Evolutionary conservation across 495 filamentous ascomycete genomes (phyloP).

Genomic region (Penicillium parvum): DNA sequence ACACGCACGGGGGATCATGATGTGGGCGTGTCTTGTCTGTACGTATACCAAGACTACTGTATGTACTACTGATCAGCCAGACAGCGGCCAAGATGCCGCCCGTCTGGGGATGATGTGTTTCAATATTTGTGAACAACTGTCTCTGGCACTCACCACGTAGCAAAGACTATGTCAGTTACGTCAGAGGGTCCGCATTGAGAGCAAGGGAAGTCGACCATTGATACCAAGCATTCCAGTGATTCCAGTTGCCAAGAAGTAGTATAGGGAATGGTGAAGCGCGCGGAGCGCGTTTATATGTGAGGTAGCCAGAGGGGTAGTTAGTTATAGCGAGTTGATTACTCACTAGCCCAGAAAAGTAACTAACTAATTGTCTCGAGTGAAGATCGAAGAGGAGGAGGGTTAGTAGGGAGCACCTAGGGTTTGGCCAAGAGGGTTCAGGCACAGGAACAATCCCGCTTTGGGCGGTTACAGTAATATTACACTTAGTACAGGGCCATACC

Average conservation of each 20-base stretch:
- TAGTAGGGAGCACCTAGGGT: slow-evolving; percentile 1
- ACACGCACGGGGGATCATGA: slow-evolving; percentile 6
- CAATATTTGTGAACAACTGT: too few species aligned
- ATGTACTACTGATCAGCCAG: too few species aligned
- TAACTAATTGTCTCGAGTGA: too few species aligned
- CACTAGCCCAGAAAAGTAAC: too few species aligned
- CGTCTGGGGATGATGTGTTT: too few species aligned
- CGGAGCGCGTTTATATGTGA: slow-evolving; percentile 24
- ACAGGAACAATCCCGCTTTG: slow-evolving; percentile 12
- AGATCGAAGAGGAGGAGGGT: neutral
- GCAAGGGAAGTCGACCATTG: too few species aligned
- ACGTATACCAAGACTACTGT: slow-evolving; percentile 3
- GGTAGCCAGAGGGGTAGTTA: neutral
- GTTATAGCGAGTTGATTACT: too few species aligned
- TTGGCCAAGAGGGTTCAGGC: slow-evolving; percentile 14
- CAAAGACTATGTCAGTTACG: too few species aligned
- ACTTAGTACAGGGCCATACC: neutral
- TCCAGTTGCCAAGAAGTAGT: neutral
- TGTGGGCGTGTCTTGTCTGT: neutral
- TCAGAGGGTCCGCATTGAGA: too few species aligned
- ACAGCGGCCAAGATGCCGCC: too few species aligned
- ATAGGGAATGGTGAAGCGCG: slow-evolving; percentile 13
- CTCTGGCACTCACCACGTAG: too few species aligned
- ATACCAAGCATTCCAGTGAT: too few species aligned
- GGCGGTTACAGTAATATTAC: slow-evolving; percentile 1